Conservation (phyloP, 768 basidiomycete genomes). For the Phylloporus arenicola region DNA sequence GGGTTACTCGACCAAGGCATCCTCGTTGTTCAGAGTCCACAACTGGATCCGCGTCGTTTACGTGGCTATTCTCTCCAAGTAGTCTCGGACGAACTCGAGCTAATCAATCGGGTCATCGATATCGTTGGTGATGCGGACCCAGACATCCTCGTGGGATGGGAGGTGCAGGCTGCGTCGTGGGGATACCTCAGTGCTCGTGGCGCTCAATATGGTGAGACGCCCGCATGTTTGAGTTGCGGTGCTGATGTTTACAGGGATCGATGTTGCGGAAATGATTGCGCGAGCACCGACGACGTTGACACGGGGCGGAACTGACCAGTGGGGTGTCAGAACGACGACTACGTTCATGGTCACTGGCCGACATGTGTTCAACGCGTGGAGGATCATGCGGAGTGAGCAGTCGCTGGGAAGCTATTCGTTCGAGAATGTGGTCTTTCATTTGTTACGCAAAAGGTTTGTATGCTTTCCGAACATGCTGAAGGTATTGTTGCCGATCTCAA, state of each 20-base stretch:
- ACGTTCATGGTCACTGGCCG: conserved; percentile 82
- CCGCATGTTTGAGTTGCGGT: neutral
- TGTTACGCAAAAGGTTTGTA: conserved; percentile 66
- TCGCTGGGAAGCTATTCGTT: conserved; percentile 76
- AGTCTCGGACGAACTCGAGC: conserved; percentile 67
- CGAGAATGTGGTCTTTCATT: conserved; percentile 83
- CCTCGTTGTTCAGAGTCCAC: conserved; percentile 45
- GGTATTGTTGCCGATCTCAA: neutral
- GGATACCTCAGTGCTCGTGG: conserved; percentile 79
- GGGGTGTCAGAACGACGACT: conserved; percentile 69
- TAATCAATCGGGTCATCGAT: conserved; percentile 75
- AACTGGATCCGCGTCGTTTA: conserved; percentile 37
- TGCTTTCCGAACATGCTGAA: neutral
- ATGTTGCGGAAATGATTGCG: conserved; percentile 67
- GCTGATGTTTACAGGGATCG: conserved; percentile 48
- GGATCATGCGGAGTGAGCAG: conserved; percentile 84
- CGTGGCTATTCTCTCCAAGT: conserved; percentile 44
- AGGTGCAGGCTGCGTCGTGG: conserved; percentile 85
- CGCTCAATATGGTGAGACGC: conserved; percentile 44
- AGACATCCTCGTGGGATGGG: conserved; percentile 90
- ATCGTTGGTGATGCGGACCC: conserved; percentile 75
- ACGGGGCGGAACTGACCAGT: conserved; percentile 47
- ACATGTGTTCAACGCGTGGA: conserved; percentile 90
- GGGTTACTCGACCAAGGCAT: conserved; percentile 38
- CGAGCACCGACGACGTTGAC: conserved; percentile 54